Percentiles rank a stretch among this genome's conserved stretches.
phyloP scores from a whole-genome alignment of 1,284 basidiomycete genomes.

The Cystobasidiaceae sp. region DNA sequence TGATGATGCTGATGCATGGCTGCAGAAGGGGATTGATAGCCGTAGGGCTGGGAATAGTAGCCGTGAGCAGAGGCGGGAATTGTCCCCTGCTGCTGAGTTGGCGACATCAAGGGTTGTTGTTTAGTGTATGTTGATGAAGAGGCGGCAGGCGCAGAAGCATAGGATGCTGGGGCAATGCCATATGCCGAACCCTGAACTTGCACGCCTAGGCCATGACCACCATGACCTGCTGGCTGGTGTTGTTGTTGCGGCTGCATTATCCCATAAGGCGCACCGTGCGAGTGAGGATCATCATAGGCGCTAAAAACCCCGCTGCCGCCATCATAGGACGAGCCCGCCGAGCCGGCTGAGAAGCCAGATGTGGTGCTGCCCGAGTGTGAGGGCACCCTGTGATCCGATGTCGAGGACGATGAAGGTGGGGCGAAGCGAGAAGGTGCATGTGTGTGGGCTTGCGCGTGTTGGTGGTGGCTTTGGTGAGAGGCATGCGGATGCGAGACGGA shows the following conservation, averaged over 20 bases:
- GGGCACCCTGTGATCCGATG: neutral
- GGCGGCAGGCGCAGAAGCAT: neutral
- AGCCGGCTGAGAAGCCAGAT: slow-evolving; percentile 17
- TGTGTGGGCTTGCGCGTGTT: neutral
- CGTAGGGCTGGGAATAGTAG: slow-evolving; percentile 8
- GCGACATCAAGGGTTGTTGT: neutral
- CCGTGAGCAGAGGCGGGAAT: neutral
- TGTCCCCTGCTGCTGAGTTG: neutral
- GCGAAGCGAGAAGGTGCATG: neutral
- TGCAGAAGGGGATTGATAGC: neutral
- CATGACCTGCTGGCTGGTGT: too few species aligned
- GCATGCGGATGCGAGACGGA: too few species aligned
- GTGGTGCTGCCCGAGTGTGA: slow-evolving; percentile 22
- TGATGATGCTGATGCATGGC: neutral
- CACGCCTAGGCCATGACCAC: slow-evolving; percentile 20
- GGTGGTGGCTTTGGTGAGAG: too few species aligned
- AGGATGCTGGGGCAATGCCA: too few species aligned
- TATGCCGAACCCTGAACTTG: slow-evolving; percentile 14
- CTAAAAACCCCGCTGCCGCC: neutral
- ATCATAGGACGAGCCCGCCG: slow-evolving; percentile 13
- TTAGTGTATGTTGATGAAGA: neutral
- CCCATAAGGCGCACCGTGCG: too few species aligned
- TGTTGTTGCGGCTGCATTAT: too few species aligned
- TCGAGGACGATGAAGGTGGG: neutral
- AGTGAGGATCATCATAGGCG: too few species aligned